Conservation (phyloP, 2,329 filamentous ascomycete species). For the Xylaria sp. region DNA sequence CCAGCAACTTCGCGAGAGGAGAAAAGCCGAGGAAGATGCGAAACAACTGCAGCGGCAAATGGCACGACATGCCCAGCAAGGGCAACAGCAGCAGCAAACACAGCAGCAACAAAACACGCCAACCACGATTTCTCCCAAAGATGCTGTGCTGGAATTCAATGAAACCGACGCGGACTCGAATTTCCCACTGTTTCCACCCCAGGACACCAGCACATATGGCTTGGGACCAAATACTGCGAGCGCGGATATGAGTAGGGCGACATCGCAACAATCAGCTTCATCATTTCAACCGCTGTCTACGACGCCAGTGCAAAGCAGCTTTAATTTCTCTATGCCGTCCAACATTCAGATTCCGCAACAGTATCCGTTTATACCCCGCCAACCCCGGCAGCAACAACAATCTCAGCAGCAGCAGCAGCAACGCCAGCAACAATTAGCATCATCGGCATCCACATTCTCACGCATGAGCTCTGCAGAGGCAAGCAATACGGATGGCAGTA, state of each 20-base stretch:
- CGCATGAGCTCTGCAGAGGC: constrained; percentile 58
- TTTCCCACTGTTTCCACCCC: constrained; percentile 78
- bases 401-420: constrained; percentile 49
- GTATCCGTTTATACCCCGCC: constrained; percentile 53
- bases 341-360: constrained; percentile 50
- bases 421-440: constrained; percentile 51
- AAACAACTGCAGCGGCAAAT: constrained; percentile 57
- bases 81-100: constrained; percentile 56
- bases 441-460: constrained; percentile 53
- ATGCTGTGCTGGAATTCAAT: constrained; percentile 86
- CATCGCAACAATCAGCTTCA: constrained; percentile 45
- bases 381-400: constrained; percentile 41
- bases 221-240: constrained; percentile 47
- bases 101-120: constrained; percentile 63
- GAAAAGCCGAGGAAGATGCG: constrained; percentile 69
- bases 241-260: constrained; percentile 35
- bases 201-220: constrained; percentile 58
- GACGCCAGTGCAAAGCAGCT: constrained; percentile 46
- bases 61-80: constrained; percentile 51
- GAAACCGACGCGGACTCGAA: constrained; percentile 76
- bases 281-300: constrained; percentile 45
- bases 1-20: constrained; percentile 69
- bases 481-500: constrained; percentile 49
- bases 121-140: constrained; percentile 96
- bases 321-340: constrained; percentile 53